Base-by-base conservation (phyloP, 2,329 filamentous ascomycete species). In the Hypoxylon sp. region DNA sequence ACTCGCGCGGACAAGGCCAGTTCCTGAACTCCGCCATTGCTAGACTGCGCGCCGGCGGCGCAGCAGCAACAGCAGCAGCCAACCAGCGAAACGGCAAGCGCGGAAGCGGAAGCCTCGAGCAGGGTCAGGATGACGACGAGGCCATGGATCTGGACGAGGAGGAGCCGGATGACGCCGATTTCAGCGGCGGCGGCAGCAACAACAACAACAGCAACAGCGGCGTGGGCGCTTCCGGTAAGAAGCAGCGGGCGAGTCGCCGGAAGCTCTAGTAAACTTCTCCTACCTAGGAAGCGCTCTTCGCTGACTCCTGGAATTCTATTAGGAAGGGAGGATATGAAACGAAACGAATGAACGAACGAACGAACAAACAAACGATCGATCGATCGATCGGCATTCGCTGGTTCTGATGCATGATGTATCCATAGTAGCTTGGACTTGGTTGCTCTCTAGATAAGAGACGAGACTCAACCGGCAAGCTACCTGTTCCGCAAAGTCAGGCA, bases 101-200 rank as follows among this genome's bases (percentile, higher is more conserved):
- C 15, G 64, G 69, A 4, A 66, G 60, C 42, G 61, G 61, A 1
- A 67, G 61, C 23, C 48, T 66, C 4, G 64, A 65, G 2, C 13
- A 41, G 2, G 72, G 72, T 40, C 66, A 72, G 15, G 69, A 72
- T 1, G 73, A 75, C 3, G 76, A 77, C 20, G 78, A 79, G 55
- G 76, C 73, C 31, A 82, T 83, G 76, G 82, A 84, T 40, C 62
- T 84, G 19, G 82, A 86, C 52, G 71, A 74, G 21, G 72, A 75
- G 35, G 77, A 79, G 7, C 76, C 76, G 4, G 73, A 78, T 4
- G 71, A 74, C 1, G 77, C 76, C 37, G 77, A 79, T 32, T 74
- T 70, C 29, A 67, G 69, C 11, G 70, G 34, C 57, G 70, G 48
- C 63, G 71, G 31, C 67, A 70, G 71, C 59, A 64, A 35, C 0